Base-by-base conservation (phyloP, 352 stramenopile genomes). In the Globisporangium heterothallicum region DNA sequence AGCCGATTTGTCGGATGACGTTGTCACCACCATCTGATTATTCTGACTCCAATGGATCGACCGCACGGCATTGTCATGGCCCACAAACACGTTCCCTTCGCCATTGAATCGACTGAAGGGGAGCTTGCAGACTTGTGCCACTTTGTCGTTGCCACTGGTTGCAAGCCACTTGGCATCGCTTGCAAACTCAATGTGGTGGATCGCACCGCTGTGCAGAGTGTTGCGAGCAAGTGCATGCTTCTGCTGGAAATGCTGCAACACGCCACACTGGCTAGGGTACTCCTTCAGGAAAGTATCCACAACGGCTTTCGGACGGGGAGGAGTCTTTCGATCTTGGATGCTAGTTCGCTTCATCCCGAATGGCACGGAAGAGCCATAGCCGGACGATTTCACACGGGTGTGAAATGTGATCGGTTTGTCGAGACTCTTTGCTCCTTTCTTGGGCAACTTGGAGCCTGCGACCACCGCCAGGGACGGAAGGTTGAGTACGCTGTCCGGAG, bases 391-490 rank as follows among this genome's bases (percentile, higher is more conserved):
- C 46, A 96, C 81, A 14, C 74, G 67, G 13, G 75, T 74, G 36
- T 84, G 85, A 36, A 94, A 95, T 19, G 81, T 90, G 40, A 94
- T 70, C 18, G 84, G 78, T 13, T 92, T 84, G 64, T 95, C 75
- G 2, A 74, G 52, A 12, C 27, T 46, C 25, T 71, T 80, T 3
- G 38, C 34, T 2, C 46, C 56, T 26, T 58, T 68, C 24, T 43
- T 60, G 5, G 8, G 58, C 27, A 38, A 27, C 36, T 52, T 64
- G 16, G 47, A 25, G 25, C 48, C 55, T 1, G 47, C 58, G 12
- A 49, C 54, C 6, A 55, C 34, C 8, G 72, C 68, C 2, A 87
- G 53, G 14, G 65, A 63, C 25, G 72, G 68, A 10, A 73, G 32
- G 53, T 81, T 87, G n/a, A 89, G 43, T 13, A 89, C 68, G 35